These are phyloP conservation scores for Sisymbrium altissimum DNA, from an alignment of 345 rosid species.

Conservation along the genomic window DNA sequence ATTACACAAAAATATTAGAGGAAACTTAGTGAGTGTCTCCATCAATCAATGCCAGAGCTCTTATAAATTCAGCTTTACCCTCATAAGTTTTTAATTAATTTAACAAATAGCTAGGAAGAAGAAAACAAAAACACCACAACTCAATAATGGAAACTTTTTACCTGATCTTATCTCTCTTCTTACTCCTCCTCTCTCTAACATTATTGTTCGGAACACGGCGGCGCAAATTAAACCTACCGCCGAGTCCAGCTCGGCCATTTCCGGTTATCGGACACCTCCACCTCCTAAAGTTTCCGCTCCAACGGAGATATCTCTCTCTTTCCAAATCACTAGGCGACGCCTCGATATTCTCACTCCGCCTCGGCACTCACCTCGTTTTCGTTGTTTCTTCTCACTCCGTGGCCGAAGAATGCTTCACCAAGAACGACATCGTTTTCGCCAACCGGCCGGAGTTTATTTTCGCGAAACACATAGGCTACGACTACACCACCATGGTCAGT, in stretches of 20 bases:
- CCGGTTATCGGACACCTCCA: constrained; percentile 27
- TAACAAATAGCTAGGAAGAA: background rate
- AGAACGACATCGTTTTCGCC: constrained; percentile 46
- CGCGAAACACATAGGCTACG: constrained; percentile 35
- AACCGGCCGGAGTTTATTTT: constrained; percentile 33
- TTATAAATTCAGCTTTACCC: too few relatives aligned
- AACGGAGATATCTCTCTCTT: constrained; percentile 9
- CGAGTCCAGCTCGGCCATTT: constrained; percentile 30
- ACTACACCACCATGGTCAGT: constrained; percentile 30
- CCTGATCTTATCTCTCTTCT: background rate
- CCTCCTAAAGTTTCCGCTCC: constrained; percentile 27
- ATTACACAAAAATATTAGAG: too few relatives aligned
- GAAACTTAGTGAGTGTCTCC: too few relatives aligned
- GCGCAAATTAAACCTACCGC: constrained; percentile 38
- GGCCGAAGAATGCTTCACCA: constrained; percentile 41
- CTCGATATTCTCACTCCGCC: constrained; percentile 40
- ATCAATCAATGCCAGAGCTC: too few relatives aligned
- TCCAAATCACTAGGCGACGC: constrained; percentile 28
- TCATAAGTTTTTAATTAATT: background rate
- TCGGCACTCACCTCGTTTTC: constrained; percentile 39
- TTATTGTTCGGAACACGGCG: background rate
- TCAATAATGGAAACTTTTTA: constrained; percentile 3
- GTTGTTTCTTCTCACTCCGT: constrained; percentile 37
- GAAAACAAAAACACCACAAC: background rate
- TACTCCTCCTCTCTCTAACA: background rate